Conservation (phyloP, 768 basidiomycete genomes). For the Tricholoma sp. region DNA sequence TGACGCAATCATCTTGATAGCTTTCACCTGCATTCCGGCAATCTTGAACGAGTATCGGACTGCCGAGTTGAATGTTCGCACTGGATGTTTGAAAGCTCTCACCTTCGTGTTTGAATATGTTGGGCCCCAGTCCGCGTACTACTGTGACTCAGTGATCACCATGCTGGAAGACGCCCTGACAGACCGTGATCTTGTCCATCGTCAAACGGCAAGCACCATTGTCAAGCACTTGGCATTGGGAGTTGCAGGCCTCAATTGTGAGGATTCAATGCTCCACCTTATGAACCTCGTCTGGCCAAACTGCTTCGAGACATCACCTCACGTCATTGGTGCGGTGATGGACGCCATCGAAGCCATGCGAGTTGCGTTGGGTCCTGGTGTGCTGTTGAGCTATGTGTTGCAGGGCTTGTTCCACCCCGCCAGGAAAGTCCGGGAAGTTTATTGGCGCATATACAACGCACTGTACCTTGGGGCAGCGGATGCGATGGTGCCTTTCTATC, state of each 20-base stretch:
- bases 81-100: conserved; percentile 96
- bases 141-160: conserved; percentile 94
- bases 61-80: conserved; percentile 96
- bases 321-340: conserved; percentile 98
- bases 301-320: conserved; percentile 96
- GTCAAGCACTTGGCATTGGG: conserved; percentile 98
- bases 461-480: conserved; percentile 89
- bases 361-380: conserved; percentile 90
- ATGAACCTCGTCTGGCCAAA: conserved; percentile 99
- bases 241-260: conserved; percentile 94
- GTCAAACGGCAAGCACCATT: conserved; percentile 96
- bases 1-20: conserved; percentile 23
- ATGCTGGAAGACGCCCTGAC: conserved; percentile 98
- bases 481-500: conserved; percentile 93
- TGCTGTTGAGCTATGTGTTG: conserved; percentile 86
- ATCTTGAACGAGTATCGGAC: conserved; percentile 99
- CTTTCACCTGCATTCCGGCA: conserved; percentile 98
- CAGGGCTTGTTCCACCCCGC: conserved; percentile 98
- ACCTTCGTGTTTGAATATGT: conserved; percentile 99
- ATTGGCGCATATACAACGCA: conserved; percentile 96
- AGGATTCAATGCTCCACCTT: conserved; percentile 95
- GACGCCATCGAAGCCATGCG: conserved; percentile 98
- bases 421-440: conserved; percentile 94
- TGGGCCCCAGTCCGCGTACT: conserved; percentile 93
- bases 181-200: conserved; percentile 96